These are phyloP conservation scores for Talaromyces proteolyticus DNA, from an alignment of 495 filamentous ascomycete species.

Conservation along the genomic window DNA sequence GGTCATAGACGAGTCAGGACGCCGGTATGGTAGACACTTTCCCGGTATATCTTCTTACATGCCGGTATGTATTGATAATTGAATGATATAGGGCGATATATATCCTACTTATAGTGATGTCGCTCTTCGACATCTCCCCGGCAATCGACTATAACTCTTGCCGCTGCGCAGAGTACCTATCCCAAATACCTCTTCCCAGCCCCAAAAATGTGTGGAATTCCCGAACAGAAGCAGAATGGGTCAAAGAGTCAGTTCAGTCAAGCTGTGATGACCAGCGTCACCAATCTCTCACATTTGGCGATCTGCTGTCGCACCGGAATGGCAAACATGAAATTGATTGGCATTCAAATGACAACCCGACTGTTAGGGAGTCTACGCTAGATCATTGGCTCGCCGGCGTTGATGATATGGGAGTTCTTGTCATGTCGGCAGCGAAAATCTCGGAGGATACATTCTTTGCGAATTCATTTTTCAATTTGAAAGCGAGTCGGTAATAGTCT, in stretches of 20 bases:
- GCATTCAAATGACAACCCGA: neutral
- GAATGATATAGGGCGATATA: neutral
- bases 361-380: neutral
- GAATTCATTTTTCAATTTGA: neutral
- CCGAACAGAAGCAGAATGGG: conserved; percentile 1
- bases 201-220: conserved; percentile 2
- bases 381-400: neutral
- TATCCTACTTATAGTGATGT: conserved; percentile 1
- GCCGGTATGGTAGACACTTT: neutral
- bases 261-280: neutral
- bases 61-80: neutral
- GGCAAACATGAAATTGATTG: neutral
- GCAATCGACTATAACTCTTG: neutral
- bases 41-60: neutral
- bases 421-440: neutral
- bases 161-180: neutral
- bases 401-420: neutral
- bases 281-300: conserved; percentile 2
- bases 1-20: conserved; percentile 2
- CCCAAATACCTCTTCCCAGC: neutral
- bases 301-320: neutral
- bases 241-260: neutral
- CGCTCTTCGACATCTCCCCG: neutral
- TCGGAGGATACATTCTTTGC: neutral
- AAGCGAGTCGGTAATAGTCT: neutral